Conservation (phyloP, 768 basidiomycete genomes). For the Imleria badia region DNA sequence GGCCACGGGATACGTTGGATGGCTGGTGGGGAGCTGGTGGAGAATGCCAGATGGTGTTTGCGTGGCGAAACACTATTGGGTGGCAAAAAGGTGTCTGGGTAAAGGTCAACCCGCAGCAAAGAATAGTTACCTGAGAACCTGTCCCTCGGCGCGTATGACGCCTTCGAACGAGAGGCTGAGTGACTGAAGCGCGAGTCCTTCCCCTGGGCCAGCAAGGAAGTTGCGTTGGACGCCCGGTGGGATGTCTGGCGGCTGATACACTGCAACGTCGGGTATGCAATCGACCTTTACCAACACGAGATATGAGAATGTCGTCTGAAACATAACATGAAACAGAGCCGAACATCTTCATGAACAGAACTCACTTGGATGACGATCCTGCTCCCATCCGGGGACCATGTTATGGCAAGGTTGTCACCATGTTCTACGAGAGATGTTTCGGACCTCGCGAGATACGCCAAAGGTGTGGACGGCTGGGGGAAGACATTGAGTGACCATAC, state of each 20-base stretch:
- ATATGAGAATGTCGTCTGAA: slow-evolving; percentile 77
- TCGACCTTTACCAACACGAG: slow-evolving; percentile 73
- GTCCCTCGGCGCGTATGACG: slow-evolving; percentile 76
- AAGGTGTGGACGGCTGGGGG: slow-evolving; percentile 62
- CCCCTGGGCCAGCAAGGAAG: slow-evolving; percentile 80
- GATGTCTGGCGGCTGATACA: slow-evolving; percentile 54
- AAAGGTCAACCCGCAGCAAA: not conserved
- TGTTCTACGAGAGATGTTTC: slow-evolving; percentile 76
- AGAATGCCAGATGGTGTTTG: slow-evolving; percentile 66
- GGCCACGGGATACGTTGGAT: slow-evolving; percentile 89
- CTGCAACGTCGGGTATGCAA: slow-evolving; percentile 51
- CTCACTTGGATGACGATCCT: slow-evolving; percentile 79
- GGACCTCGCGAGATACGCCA: slow-evolving; percentile 76
- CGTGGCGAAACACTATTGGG: slow-evolving; percentile 69
- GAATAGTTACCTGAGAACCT: slow-evolving; percentile 57
- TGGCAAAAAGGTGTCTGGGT: not conserved
- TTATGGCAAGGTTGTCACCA: slow-evolving; percentile 71
- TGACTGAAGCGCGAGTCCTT: slow-evolving; percentile 68
- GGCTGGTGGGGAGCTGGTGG: slow-evolving; percentile 70
- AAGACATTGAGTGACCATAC: not conserved
- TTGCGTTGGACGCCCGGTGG: slow-evolving; percentile 53
- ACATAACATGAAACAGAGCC: not conserved
- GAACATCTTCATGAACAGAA: slow-evolving; percentile 4
- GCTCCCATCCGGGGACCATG: slow-evolving; percentile 83
- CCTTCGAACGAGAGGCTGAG: slow-evolving; percentile 75